Percentiles rank a stretch among this genome's conserved stretches.
phyloP scores from a whole-genome alignment of 116 monocot species.

The Papilionanthe hybrid region DNA sequence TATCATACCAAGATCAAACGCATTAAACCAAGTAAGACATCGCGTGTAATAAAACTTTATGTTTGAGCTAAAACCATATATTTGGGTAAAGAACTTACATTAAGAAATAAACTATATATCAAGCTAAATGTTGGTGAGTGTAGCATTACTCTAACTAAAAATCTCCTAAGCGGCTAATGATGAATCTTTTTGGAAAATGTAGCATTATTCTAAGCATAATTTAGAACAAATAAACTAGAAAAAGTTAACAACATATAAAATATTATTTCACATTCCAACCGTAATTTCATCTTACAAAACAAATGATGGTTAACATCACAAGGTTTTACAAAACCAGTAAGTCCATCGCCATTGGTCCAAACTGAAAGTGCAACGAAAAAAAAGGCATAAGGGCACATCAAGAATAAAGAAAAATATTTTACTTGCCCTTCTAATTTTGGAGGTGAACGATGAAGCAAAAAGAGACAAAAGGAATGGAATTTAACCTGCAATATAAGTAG shows the following conservation, averaged over 20 bases:
- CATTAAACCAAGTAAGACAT: neutral
- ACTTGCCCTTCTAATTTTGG: neutral
- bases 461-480: neutral
- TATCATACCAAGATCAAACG: neutral
- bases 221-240: neutral
- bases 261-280: neutral
- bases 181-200: neutral
- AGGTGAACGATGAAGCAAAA: neutral
- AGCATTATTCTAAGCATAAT: neutral
- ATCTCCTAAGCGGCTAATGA: no score
- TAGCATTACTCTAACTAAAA: no score
- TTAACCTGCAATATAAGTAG: slow-evolving; percentile 56
- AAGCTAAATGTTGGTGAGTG: neutral
- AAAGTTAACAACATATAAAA: neutral
- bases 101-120: neutral
- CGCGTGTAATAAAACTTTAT: neutral
- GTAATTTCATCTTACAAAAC: neutral
- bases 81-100: neutral
- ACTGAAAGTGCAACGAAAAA: neutral
- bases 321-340: neutral
- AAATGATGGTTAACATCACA: neutral
- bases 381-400: neutral
- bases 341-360: neutral
- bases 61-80: neutral
- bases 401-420: no score